Percentiles rank a stretch among this genome's conserved stretches.
Conservation (phyloP, 306 rosid genomes). For the Hippophae gyantsensis region DNA sequence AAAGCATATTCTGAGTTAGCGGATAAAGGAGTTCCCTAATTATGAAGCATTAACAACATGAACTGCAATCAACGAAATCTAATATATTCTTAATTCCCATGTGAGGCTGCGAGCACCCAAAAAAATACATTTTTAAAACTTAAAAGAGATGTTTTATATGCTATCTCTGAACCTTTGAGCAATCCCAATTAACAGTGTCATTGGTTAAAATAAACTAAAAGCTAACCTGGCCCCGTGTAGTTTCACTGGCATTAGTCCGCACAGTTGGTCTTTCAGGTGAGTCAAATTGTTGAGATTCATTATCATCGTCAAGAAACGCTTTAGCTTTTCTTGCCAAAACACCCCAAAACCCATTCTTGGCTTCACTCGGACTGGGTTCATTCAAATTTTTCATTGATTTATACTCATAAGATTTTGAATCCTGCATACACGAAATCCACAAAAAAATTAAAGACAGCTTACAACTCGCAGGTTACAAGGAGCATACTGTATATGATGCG, state of each 20-base stretch:
- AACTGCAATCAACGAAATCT: background rate
- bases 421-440: slow-evolving; percentile 31
- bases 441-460: slow-evolving; percentile 3
- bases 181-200: background rate
- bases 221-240: slow-evolving; percentile 56
- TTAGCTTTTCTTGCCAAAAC: slow-evolving; percentile 83
- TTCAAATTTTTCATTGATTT: slow-evolving; percentile 60
- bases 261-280: slow-evolving; percentile 31
- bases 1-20: slow-evolving; percentile 13
- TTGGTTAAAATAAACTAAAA: slow-evolving; percentile 9
- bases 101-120: background rate
- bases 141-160: background rate
- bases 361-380: slow-evolving; percentile 20
- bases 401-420: slow-evolving; percentile 52
- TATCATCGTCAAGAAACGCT: slow-evolving; percentile 57
- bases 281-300: slow-evolving; percentile 33
- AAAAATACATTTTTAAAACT: background rate
- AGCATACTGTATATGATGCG: too few relatives aligned
- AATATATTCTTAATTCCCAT: too few relatives aligned
- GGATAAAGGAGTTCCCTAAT: slow-evolving; percentile 6
- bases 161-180: background rate
- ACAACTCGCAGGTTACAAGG: background rate
- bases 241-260: slow-evolving; percentile 27
- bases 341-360: slow-evolving; percentile 94
- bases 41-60: slow-evolving; percentile 15